Conservation (phyloP, 2,329 filamentous ascomycete species). For the Triangularia setosa region DNA sequence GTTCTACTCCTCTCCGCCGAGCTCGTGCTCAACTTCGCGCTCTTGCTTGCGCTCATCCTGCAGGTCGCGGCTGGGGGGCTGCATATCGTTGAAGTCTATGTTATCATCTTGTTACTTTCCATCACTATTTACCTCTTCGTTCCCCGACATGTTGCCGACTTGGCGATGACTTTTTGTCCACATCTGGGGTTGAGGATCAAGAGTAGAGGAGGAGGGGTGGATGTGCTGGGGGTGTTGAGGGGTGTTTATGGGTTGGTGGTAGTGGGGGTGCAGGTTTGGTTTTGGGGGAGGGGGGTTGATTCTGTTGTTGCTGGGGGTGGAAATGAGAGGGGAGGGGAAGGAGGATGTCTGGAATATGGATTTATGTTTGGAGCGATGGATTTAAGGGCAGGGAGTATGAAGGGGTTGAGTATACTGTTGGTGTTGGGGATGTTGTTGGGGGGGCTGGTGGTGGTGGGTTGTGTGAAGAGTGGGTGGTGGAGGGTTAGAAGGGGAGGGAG, state of each 20-base stretch:
- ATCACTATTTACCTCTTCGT: slow-evolving; percentile 15
- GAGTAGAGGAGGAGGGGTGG: neutral
- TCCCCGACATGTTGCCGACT: slow-evolving; percentile 12
- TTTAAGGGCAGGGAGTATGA: slow-evolving; percentile 14
- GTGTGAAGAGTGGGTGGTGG: neutral
- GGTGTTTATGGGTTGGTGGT: slow-evolving; percentile 9
- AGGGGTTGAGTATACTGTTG: slow-evolving; percentile 19
- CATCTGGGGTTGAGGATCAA: slow-evolving; percentile 10
- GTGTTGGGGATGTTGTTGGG: slow-evolving; percentile 14
- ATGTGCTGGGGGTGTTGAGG: neutral
- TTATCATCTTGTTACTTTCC: slow-evolving; percentile 18
- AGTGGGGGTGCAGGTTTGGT: slow-evolving; percentile 21
- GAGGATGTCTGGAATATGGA: slow-evolving; percentile 14
- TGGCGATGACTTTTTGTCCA: slow-evolving; percentile 12
- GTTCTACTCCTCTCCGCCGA: slow-evolving; percentile 12
- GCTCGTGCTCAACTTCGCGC: slow-evolving; percentile 19
- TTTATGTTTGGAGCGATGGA: slow-evolving; percentile 21
- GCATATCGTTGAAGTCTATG: slow-evolving; percentile 19
- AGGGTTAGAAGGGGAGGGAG: neutral
- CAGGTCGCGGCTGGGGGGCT: slow-evolving; percentile 6
- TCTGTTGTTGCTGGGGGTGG: slow-evolving; percentile 1
- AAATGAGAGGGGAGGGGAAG: neutral
- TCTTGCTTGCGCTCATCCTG: slow-evolving; percentile 18
- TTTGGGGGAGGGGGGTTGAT: slow-evolving; percentile 24
- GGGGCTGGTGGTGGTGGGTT: neutral